phyloP scores from a whole-genome alignment of 2,329 filamentous ascomycete species.

The Didymella lethalis region DNA sequence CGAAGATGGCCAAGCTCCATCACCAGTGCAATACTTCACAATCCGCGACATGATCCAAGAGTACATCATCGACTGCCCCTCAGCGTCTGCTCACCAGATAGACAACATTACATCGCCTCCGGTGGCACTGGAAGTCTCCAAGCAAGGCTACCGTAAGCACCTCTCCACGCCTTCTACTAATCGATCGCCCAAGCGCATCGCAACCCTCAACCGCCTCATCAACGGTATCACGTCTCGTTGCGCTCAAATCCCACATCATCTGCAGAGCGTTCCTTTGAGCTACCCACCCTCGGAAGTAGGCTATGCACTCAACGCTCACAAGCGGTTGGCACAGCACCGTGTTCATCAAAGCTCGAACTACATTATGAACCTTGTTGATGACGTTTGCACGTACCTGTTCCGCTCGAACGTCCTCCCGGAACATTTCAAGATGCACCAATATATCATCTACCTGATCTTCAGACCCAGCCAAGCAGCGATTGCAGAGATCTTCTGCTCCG shows the following conservation, averaged over 20 bases:
- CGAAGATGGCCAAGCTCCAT: conserved; percentile 30
- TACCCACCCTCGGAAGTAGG: conserved; percentile 39
- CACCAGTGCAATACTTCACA: conserved; percentile 33
- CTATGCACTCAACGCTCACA: conserved; percentile 33
- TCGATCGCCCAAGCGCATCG: conserved; percentile 28
- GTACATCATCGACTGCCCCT: conserved; percentile 25
- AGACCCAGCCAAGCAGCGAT: conserved; percentile 32
- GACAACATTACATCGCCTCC: conserved; percentile 31
- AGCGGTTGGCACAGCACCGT: conserved; percentile 36
- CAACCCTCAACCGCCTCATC: conserved; percentile 30
- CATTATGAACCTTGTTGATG: conserved; percentile 44
- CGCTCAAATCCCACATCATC: conserved; percentile 18
- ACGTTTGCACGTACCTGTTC: conserved; percentile 34
- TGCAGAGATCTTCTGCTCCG: conserved; percentile 44
- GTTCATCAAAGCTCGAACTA: conserved; percentile 35
- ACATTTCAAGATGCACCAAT: conserved; percentile 39
- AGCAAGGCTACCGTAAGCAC: conserved; percentile 36
- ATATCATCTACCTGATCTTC: conserved; percentile 41
- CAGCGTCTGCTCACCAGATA: conserved; percentile 23
- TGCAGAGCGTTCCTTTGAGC: conserved; percentile 25
- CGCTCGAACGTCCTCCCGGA: conserved; percentile 10
- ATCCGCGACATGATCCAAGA: conserved; percentile 29
- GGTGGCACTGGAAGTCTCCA: conserved; percentile 11
- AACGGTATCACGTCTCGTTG: conserved; percentile 26
- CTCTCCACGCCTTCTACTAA: conserved; percentile 23